Conservation (phyloP, 2,329 filamentous ascomycete species). For the Fusarium nygamai region DNA sequence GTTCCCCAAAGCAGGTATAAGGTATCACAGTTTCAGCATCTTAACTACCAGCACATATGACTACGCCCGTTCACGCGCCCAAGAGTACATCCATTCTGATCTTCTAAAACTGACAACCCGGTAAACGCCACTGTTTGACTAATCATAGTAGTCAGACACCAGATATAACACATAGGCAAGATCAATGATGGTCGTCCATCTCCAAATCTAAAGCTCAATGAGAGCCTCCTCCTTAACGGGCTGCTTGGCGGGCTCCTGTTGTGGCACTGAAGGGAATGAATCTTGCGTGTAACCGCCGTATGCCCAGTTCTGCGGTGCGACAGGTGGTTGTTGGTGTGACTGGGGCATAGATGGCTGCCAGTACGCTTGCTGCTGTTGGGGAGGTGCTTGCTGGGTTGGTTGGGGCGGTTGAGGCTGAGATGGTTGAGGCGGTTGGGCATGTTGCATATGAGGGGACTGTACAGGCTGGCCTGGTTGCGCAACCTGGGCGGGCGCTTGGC, state of each 20-base stretch:
- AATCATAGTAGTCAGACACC: background rate
- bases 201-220: conserved; percentile 73
- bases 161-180: background rate
- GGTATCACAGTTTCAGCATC: conserved; percentile 13
- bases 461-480: conserved; percentile 40
- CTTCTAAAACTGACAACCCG: conserved; percentile 15
- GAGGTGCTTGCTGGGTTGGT: conserved; percentile 41
- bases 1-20: background rate
- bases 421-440: conserved; percentile 47
- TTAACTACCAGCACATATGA: background rate
- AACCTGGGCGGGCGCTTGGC: conserved; percentile 39
- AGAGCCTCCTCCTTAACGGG: conserved; percentile 77
- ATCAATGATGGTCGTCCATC: background rate
- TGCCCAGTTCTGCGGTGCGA: conserved; percentile 54
- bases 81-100: conserved; percentile 17
- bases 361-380: conserved; percentile 49
- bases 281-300: conserved; percentile 66
- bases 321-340: conserved; percentile 42
- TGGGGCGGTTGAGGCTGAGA: conserved; percentile 45
- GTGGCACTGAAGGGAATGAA: conserved; percentile 70
- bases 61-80: background rate
- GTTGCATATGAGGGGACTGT: conserved; percentile 29
- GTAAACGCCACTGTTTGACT: conserved; percentile 22
- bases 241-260: conserved; percentile 53
- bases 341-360: conserved; percentile 50